phyloP scores from a whole-genome alignment of 2,329 filamentous ascomycete species.

The Fusarium coffeatum region DNA sequence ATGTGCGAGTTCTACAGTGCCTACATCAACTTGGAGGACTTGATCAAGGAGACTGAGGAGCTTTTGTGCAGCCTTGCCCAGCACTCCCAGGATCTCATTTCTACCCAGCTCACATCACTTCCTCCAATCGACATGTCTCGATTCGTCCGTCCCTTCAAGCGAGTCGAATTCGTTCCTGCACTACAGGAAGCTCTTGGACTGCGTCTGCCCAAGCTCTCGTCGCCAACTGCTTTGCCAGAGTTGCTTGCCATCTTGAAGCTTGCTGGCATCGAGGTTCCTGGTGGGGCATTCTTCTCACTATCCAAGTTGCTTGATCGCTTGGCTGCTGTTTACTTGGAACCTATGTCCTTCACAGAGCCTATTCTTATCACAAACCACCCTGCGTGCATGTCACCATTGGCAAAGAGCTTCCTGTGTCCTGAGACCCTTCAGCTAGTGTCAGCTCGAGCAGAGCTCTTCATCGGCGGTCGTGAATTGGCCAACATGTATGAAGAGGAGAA shows the following conservation, averaged over 20 bases:
- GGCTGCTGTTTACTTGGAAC: conserved; percentile 80
- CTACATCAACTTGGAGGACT: conserved; percentile 78
- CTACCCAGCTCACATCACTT: conserved; percentile 59
- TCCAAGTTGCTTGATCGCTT: conserved; percentile 82
- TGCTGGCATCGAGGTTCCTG: conserved; percentile 72
- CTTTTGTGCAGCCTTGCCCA: conserved; percentile 71
- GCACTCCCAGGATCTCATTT: conserved; percentile 61
- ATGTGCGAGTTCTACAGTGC: conserved; percentile 97
- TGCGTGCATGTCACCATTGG: conserved; percentile 87
- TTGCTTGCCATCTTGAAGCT: conserved; percentile 67
- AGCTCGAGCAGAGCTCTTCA: conserved; percentile 86
- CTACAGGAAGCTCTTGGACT: conserved; percentile 76
- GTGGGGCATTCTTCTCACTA: conserved; percentile 69
- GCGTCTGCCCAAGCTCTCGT: conserved; percentile 72
- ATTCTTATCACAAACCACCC: conserved; percentile 93
- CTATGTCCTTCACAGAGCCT: conserved; percentile 72
- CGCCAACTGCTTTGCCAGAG: conserved; percentile 66
- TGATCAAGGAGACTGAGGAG: conserved; percentile 81
- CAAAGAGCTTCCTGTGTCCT: conserved; percentile 84
- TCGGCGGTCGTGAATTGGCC: conserved; percentile 82
- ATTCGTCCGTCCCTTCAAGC: conserved; percentile 68
- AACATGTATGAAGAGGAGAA: conserved; percentile 99
- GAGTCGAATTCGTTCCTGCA: conserved; percentile 84
- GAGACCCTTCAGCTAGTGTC: conserved; percentile 77
- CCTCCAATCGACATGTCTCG: conserved; percentile 60